Percentiles rank a stretch among this genome's conserved stretches.
Evolutionary conservation across 176 grass and related monocot genomes (phyloP).

Genomic region (Musa beccarii): DNA sequence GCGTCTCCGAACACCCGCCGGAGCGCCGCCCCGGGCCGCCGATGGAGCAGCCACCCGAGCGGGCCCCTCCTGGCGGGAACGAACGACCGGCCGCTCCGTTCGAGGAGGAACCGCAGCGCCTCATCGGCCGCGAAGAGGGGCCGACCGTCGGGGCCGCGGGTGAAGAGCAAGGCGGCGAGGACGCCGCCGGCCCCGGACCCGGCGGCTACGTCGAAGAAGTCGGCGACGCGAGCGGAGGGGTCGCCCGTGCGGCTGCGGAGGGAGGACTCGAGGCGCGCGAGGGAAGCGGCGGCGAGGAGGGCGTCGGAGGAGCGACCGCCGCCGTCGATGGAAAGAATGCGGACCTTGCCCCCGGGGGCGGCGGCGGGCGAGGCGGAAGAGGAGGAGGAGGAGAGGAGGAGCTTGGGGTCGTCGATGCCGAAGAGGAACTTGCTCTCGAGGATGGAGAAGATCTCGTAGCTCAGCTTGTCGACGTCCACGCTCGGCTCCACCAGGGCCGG

Average conservation of each 20-base stretch:
- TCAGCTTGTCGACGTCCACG: slow-evolving; percentile 78
- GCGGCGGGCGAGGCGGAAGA: not conserved
- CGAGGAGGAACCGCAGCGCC: slow-evolving; percentile 1
- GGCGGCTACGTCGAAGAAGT: slow-evolving; percentile 8
- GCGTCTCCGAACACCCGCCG: not conserved
- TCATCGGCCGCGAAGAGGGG: slow-evolving; percentile 2
- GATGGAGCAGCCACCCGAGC: not conserved
- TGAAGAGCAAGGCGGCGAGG: slow-evolving; percentile 13
- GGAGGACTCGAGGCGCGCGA: slow-evolving; percentile 4
- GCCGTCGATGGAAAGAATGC: slow-evolving; percentile 8
- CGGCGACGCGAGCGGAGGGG: not conserved
- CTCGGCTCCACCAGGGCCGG: not conserved
- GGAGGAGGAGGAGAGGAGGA: not conserved
- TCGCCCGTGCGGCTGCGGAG: not conserved
- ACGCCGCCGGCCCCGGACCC: slow-evolving; percentile 5
- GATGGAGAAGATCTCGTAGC: slow-evolving; percentile 92
- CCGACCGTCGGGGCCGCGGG: not conserved
- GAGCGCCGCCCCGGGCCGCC: not conserved
- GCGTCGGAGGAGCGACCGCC: not conserved
- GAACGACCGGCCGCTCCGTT: not conserved
- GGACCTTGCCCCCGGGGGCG: not conserved
- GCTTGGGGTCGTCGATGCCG: slow-evolving; percentile 54
- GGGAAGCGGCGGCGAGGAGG: not conserved
- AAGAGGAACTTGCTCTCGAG: slow-evolving; percentile 92
- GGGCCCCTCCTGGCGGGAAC: not conserved